Base-by-base conservation (phyloP, 768 basidiomycete species). In the Termitomyces sp. region DNA sequence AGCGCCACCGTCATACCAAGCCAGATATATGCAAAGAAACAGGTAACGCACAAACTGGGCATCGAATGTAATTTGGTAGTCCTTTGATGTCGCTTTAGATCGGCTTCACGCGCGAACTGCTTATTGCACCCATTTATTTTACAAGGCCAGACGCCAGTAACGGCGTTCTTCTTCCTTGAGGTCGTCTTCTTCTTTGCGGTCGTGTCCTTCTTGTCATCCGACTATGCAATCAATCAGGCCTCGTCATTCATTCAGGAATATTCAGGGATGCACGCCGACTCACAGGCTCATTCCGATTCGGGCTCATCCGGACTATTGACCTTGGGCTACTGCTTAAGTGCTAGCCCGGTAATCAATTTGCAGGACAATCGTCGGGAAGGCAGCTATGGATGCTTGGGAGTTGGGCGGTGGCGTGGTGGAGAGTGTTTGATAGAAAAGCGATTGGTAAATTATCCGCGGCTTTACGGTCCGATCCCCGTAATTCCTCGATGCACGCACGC, bases 61-160 rank as follows among this genome's bases (percentile, higher is more conserved):
- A 88, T 77, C 3, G 87, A 87, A 75, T 92, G 90, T 52, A 82
- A 72, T 71, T 90, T 92, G 24, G 90, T 91, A 36, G 90, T 92
- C 70, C 89, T 79, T 70, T 91, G 90, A 71, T 92, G 90, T 67
- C 90, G 72, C 78, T 91, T 91, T 64, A 92, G 75, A 78, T 92
- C 90, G 16, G 90, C 90, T 73, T 92, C 90, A 57, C 90, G 82
- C 50, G 88, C 90, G 69, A 92, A 92, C 70, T 89, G 84, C 74
- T 91, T 92, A 75, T 84, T 86, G 75, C 90, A 92, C 35, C 89
- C 90, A 69, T 87, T 83, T 70, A 92, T 91, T 71, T 85, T 85
- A 78, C 90, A 92, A 7, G 90, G 89, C 90, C 90, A 92, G 51
- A 86, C 70, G 7, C 84, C 81, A 63, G 79, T 78, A 3, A 73